phyloP scores from a whole-genome alignment of 2,329 filamentous ascomycete species.

The Arthroderma uncinatum region DNA sequence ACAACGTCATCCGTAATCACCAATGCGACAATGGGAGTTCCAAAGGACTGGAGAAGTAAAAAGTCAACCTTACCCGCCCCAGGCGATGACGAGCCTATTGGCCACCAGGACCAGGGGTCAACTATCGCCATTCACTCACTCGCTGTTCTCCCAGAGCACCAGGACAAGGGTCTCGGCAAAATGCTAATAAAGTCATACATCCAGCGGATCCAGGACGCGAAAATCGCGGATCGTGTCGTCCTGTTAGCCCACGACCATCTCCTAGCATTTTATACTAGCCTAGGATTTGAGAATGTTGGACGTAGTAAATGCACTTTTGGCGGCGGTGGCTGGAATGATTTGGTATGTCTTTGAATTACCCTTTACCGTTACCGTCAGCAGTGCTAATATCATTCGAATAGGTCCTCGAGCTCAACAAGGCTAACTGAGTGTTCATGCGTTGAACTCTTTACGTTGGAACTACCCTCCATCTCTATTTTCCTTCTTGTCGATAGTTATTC shows the following conservation, averaged over 20 bases:
- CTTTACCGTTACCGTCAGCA: constrained; percentile 1
- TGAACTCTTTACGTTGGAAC: not conserved
- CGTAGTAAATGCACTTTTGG: constrained; percentile 60
- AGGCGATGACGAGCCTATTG: constrained; percentile 40
- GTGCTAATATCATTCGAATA: constrained; percentile 1
- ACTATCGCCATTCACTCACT: constrained; percentile 76
- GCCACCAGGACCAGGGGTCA: constrained; percentile 61
- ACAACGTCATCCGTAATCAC: constrained; percentile 53
- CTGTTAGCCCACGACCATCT: constrained; percentile 67
- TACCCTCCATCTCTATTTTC: not conserved
- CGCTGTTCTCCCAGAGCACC: constrained; percentile 64
- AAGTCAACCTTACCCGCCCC: constrained; percentile 22
- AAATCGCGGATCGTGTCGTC: constrained; percentile 59
- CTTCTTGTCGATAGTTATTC: not conserved
- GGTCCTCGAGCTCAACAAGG: constrained; percentile 12
- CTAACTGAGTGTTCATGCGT: not conserved
- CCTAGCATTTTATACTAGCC: constrained; percentile 62
- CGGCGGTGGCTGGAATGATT: constrained; percentile 70
- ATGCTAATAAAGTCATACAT: constrained; percentile 66
- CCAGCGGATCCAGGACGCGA: constrained; percentile 60
- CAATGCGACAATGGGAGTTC: constrained; percentile 66
- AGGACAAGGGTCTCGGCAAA: constrained; percentile 61
- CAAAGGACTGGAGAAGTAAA: constrained; percentile 51
- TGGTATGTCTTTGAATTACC: constrained; percentile 48
- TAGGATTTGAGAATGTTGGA: constrained; percentile 60